A percentile compares a stretch with the other conserved stretches of the same genome.
These are phyloP conservation scores for Rosa multiflora DNA, from an alignment of 306 rosid species.

Conservation along the genomic window DNA sequence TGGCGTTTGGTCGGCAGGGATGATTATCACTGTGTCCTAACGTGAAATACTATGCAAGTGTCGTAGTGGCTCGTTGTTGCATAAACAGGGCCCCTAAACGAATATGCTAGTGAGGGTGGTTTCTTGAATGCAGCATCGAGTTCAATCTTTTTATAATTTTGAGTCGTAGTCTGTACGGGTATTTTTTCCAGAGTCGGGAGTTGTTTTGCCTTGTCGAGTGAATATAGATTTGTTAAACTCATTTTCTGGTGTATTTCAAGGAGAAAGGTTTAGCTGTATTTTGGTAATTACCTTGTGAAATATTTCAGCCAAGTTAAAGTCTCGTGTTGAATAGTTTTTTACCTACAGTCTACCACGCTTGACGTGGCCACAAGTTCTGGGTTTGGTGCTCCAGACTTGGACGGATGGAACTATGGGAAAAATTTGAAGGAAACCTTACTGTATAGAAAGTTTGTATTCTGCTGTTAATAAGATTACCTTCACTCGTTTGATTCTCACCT, in stretches of 20 bases:
- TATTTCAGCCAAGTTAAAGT: neutral
- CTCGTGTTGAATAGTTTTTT: neutral
- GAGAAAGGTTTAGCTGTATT: slow-evolving; percentile 27
- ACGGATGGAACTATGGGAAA: no score
- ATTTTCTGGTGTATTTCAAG: slow-evolving; percentile 35
- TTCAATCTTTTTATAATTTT: slow-evolving; percentile 21
- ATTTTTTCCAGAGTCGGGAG: slow-evolving; percentile 40
- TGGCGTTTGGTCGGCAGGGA: slow-evolving; percentile 37
- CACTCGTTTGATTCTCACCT: no score
- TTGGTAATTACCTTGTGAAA: slow-evolving; percentile 21
- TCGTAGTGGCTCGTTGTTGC: slow-evolving; percentile 44
- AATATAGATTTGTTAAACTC: slow-evolving; percentile 38
- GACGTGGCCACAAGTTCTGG: no score
- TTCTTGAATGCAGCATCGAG: slow-evolving; percentile 44
- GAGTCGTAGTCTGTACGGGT: slow-evolving; percentile 54
- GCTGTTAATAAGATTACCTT: no score
- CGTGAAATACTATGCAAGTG: slow-evolving; percentile 36
- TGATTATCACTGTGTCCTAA: slow-evolving; percentile 24
- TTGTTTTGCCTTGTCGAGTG: slow-evolving; percentile 48
- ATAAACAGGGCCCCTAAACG: slow-evolving; percentile 31
- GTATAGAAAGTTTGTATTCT: no score
- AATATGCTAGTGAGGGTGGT: slow-evolving; percentile 39
- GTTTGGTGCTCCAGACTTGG: no score
- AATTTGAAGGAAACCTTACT: no score
- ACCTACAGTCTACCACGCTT: neutral